phyloP scores from a whole-genome alignment of 345 rosid genomes.

The Eucalyptus paniculata region DNA sequence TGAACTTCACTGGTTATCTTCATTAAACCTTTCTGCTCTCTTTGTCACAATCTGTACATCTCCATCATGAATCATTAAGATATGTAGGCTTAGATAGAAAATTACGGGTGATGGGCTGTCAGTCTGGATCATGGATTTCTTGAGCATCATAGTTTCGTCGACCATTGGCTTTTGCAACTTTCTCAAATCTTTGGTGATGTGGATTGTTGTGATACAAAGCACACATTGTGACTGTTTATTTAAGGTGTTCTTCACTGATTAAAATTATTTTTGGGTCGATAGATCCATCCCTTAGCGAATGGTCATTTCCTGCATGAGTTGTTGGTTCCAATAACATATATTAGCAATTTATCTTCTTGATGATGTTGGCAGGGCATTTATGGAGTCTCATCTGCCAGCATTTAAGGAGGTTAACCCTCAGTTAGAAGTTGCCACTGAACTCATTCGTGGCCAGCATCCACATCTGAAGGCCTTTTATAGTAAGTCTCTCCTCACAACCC shows the following conservation, averaged over 20 bases:
- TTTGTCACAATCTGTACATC: background rate
- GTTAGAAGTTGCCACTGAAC: conserved; percentile 63
- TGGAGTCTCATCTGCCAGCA: conserved; percentile 62
- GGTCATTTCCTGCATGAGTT: background rate
- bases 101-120: background rate
- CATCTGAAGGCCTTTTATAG: conserved; percentile 70
- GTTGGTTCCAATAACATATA: background rate
- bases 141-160: background rate
- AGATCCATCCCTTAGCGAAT: background rate
- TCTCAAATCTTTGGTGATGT: background rate
- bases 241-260: background rate
- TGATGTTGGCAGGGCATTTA: conserved; percentile 47
- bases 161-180: background rate
- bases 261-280: background rate
- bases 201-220: background rate
- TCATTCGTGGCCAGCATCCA: conserved; percentile 78
- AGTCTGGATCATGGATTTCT: background rate
- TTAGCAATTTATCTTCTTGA: background rate
- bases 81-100: background rate
- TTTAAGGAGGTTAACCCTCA: conserved; percentile 68
- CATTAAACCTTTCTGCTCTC: background rate
- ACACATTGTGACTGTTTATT: background rate
- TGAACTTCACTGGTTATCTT: background rate
- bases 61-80: background rate
- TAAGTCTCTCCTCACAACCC: conserved; percentile 8